Percentiles rank a stretch among this genome's conserved stretches.
phyloP scores from a whole-genome alignment of 345 rosid genomes.

The Moricandia arvensis region DNA sequence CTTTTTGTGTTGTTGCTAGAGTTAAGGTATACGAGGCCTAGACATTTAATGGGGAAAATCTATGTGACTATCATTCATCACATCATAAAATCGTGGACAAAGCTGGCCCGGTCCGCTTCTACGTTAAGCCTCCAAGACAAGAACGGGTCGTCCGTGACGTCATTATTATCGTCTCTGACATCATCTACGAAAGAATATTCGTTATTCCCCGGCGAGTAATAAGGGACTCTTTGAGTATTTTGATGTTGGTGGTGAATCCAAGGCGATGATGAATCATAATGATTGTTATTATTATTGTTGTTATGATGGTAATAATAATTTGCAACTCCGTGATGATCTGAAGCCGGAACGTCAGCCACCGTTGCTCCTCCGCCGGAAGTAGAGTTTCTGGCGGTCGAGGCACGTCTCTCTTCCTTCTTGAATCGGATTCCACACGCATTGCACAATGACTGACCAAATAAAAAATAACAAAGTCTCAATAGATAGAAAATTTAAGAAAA shows the following conservation, averaged over 20 bases:
- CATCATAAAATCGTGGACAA: conserved; percentile 84
- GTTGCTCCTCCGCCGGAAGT: conserved; percentile 32
- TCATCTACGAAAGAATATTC: conserved; percentile 72
- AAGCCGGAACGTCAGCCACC: conserved; percentile 19
- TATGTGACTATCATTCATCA: conserved; percentile 29
- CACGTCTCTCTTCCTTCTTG: conserved; percentile 86
- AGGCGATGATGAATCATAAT: conserved; percentile 28
- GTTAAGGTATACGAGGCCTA: conserved; percentile 24
- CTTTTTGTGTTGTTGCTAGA: not conserved
- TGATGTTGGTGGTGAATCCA: conserved; percentile 50
- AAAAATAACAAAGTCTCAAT: not conserved
- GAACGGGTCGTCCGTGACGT: conserved; percentile 56
- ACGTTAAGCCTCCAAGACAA: conserved; percentile 91
- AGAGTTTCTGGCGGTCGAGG: conserved; percentile 48
- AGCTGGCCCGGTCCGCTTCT: conserved; percentile 64
- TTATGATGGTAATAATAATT: conserved; percentile 5
- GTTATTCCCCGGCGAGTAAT: conserved; percentile 45
- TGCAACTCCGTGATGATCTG: conserved; percentile 10
- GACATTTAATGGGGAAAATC: not conserved
- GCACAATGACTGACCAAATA: conserved; percentile 62
- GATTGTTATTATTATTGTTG: not conserved
- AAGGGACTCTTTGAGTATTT: conserved; percentile 48
- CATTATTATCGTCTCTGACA: conserved; percentile 47
- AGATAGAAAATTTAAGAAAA: not conserved
- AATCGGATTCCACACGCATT: conserved; percentile 91